A percentile compares a stretch with the other conserved stretches of the same genome.
Conservation (phyloP, 768 basidiomycete species). For the Jaapia argillacea region DNA sequence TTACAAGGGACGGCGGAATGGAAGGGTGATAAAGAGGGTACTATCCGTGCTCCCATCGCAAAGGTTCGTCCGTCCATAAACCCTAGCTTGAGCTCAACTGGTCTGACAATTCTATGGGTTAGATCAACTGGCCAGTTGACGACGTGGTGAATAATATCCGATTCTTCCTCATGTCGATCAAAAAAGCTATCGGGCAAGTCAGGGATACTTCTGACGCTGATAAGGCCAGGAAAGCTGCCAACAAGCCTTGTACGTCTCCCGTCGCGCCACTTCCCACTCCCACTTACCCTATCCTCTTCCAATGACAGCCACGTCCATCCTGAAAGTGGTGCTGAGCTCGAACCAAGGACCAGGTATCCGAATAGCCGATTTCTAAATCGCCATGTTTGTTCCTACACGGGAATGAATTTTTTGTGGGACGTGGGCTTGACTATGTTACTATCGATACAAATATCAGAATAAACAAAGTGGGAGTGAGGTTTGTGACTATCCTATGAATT, state of each 20-base stretch:
- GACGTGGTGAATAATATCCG: conserved; percentile 75
- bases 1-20: conserved; percentile 83
- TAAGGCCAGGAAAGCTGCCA: conserved; percentile 15
- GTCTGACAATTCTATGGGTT: too few relatives aligned
- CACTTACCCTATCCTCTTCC: background rate
- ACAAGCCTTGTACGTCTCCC: background rate
- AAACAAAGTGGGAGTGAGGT: too few relatives aligned
- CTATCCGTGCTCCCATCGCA: conserved; percentile 74
- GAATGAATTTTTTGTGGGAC: too few relatives aligned
- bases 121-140: conserved; percentile 68
- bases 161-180: conserved; percentile 66
- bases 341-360: conserved; percentile 85
- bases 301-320: conserved; percentile 68
- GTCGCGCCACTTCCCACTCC: background rate
- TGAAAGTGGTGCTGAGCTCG: conserved; percentile 77
- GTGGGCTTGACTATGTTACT: too few relatives aligned
- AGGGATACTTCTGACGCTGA: conserved; percentile 35
- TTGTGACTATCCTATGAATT: too few relatives aligned
- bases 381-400: too few relatives aligned
- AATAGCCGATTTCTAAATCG: conserved; percentile 70
- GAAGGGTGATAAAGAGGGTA: conserved; percentile 84
- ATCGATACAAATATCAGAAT: too few relatives aligned
- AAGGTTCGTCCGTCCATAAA: conserved; percentile 46
- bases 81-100: too few relatives aligned
- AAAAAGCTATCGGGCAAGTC: conserved; percentile 61